phyloP scores from a whole-genome alignment of 306 rosid genomes.

The Trifolium pratense region DNA sequence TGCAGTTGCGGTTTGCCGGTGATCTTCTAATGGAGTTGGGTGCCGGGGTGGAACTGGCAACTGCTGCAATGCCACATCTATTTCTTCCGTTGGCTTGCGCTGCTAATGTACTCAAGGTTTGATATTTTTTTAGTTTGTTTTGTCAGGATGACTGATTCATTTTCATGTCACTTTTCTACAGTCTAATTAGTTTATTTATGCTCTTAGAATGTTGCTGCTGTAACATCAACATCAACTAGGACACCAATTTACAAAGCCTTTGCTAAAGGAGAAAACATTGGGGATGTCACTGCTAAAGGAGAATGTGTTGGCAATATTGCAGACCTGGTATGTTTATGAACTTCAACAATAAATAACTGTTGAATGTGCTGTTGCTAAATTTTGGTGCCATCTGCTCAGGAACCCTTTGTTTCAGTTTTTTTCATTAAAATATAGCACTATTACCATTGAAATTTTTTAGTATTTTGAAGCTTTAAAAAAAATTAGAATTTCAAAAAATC shows the following conservation, averaged over 20 bases:
- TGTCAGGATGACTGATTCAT: not conserved
- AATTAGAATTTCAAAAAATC: not conserved
- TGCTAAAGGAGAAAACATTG: conserved; percentile 98
- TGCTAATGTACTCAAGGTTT: conserved; percentile 93
- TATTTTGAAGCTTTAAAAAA: not conserved
- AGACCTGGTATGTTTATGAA: conserved; percentile 75
- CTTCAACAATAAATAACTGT: conserved; percentile 36
- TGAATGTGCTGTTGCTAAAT: conserved; percentile 10
- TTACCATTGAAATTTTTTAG: not conserved
- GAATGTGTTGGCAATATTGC: conserved; percentile 98
- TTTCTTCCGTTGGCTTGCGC: conserved; percentile 99
- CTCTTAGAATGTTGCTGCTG: conserved; percentile 91
- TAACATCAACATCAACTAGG: conserved; percentile 96
- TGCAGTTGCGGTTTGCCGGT: conserved; percentile 87
- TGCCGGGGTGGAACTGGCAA: conserved; percentile 92
- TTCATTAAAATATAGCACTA: not conserved
- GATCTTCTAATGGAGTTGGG: conserved; percentile 99
- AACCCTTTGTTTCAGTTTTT: not conserved
- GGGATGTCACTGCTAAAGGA: conserved; percentile 99
- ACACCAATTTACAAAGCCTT: conserved; percentile 99
- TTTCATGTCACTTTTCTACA: conserved; percentile 22
- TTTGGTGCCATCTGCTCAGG: conserved; percentile 27
- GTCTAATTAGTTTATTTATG: conserved; percentile 44
- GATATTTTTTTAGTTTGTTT: not conserved
- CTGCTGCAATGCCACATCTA: conserved; percentile 88